Evolutionary conservation across 2,329 filamentous ascomycete species (phyloP).

Genomic region (Raffaelea deltoideospora): DNA sequence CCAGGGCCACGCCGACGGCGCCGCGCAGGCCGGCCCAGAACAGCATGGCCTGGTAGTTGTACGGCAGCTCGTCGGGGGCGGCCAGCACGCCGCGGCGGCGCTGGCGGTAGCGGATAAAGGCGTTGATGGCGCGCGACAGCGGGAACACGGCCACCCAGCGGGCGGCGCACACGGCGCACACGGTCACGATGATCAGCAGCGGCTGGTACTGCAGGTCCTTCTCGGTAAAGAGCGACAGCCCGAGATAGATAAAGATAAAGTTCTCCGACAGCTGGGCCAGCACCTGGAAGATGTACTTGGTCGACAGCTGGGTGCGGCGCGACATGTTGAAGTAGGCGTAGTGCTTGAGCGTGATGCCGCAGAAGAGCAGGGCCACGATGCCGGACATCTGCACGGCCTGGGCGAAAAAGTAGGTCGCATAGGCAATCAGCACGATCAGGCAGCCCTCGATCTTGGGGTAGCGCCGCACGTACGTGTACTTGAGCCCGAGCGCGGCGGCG

Average conservation of each 20-base stretch:
- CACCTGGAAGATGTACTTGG: conserved; percentile 93
- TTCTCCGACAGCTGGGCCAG: conserved; percentile 93
- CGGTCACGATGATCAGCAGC: conserved; percentile 83
- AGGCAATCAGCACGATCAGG: conserved; percentile 82
- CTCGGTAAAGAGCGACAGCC: conserved; percentile 87
- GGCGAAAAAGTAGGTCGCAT: conserved; percentile 95
- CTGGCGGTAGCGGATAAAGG: conserved; percentile 77
- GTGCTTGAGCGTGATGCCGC: conserved; percentile 94
- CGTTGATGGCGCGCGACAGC: conserved; percentile 77
- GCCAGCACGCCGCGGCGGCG: conserved; percentile 55
- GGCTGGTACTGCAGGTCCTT: conserved; percentile 80
- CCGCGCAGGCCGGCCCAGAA: conserved; percentile 96
- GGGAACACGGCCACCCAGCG: conserved; percentile 93
- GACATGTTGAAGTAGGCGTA: conserved; percentile 99
- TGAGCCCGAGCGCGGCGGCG: conserved; percentile 71
- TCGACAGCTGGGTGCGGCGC: conserved; percentile 86
- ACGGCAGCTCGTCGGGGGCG: conserved; percentile 74
- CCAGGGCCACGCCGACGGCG: conserved; percentile 87
- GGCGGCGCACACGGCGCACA: conserved; percentile 80
- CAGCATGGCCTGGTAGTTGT: conserved; percentile 98
- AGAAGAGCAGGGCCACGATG: conserved; percentile 93
- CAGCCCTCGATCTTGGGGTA: conserved; percentile 97
- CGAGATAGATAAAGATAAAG: conserved; percentile 98
- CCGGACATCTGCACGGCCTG: conserved; percentile 92
- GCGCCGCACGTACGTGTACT: conserved; percentile 84